phyloP scores from a whole-genome alignment of 148 eudicot genomes.

The Salicornia ramosissima region DNA sequence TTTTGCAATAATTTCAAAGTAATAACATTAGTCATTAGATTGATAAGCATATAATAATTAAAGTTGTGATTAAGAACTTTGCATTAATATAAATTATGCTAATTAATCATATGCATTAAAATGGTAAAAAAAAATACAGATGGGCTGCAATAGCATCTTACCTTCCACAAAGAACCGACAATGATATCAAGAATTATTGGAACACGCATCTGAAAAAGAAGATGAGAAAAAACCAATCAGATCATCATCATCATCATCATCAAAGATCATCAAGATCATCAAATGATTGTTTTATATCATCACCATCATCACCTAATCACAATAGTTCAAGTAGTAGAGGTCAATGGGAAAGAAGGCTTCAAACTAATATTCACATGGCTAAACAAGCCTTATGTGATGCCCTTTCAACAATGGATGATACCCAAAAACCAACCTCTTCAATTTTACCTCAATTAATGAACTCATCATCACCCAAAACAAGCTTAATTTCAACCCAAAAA shows the following conservation, averaged over 20 bases:
- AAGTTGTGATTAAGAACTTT: too few relatives aligned
- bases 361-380: slow-evolving; percentile 64
- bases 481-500: neutral
- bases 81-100: too few relatives aligned
- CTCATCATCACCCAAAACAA: neutral
- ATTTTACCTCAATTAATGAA: slow-evolving; percentile 4
- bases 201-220: slow-evolving; percentile 34
- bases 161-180: slow-evolving; percentile 32
- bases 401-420: slow-evolving; percentile 30
- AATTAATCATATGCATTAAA: neutral
- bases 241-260: slow-evolving; percentile 1
- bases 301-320: slow-evolving; percentile 19
- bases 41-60: neutral
- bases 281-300: slow-evolving; percentile 4
- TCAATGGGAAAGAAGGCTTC: slow-evolving; percentile 78
- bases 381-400: slow-evolving; percentile 78
- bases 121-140: slow-evolving; percentile 13
- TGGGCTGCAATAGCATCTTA: slow-evolving; percentile 39
- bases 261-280: slow-evolving; percentile 9
- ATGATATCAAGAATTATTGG: slow-evolving; percentile 34
- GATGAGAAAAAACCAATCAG: slow-evolving; percentile 11
- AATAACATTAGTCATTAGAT: neutral
- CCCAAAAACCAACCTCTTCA: slow-evolving; percentile 11
- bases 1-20: neutral
- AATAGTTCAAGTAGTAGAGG: slow-evolving; percentile 46